Base-by-base conservation (phyloP, 1,139 yeast genomes). In the Chernovozyma sophiae-reginae region DNA sequence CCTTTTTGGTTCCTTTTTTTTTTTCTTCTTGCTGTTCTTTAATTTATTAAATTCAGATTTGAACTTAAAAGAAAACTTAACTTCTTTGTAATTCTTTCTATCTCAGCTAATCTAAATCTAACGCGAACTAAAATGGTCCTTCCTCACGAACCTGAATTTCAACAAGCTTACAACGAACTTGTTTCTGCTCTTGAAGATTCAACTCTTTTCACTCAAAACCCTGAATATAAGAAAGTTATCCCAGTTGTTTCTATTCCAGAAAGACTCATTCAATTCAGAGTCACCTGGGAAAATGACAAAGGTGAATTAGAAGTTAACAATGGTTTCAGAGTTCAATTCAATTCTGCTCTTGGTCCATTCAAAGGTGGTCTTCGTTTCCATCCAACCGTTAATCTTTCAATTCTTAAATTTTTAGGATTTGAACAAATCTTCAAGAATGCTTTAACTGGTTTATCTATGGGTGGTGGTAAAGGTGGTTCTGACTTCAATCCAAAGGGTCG, bases 381-480 rank as follows among this genome's bases (percentile, higher is more conserved):
- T 74, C 97, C 97, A 55, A 75, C 95, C 41, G 98, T 92, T 53
- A 92, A 89, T 71, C 78, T 92, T 58, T 87, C 97, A 40, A 86
- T 92, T 62, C 78, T 92, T 62, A 92, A 92, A 73, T 92, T 92
- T 69, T 78, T 92, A 59, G 98, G 97, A 59, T 92, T 86, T 64
- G 98, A 92, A 75, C 98, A 92, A 73, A 89, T 89, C 66, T 92
- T 92, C 79, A 92, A 92, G 79, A 92, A 92, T 62, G 97, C 98
- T 39, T 77, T 92, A 58, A 92, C 98, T 53, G 97, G 97, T 56
- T 78, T 90, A 56, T 79, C 83, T 78, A 89, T 92, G 86, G 98
- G 98, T 64, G 98, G 98, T 75, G 98, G 96, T 72, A 92, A 92
- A 69, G 98, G 98, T 79, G 98, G 98, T 66, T 77, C 96, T 47